phyloP scores from a whole-genome alignment of 2,329 filamentous ascomycete genomes.

The Fusarium liriodendri region DNA sequence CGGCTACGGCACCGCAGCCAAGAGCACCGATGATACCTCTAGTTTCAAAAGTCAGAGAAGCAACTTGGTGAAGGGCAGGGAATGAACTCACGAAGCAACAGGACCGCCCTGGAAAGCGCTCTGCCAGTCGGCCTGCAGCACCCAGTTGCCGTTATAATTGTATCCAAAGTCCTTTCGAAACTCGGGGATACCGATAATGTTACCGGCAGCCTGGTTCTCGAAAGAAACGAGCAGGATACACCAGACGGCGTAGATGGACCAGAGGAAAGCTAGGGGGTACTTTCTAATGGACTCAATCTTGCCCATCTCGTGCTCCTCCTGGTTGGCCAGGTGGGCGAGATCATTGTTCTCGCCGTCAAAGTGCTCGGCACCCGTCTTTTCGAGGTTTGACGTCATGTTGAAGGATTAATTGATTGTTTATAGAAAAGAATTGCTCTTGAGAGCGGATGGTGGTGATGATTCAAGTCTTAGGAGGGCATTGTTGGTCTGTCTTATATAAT shows the following conservation, averaged over 20 bases:
- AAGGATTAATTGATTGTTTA: background rate
- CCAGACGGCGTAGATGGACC: conserved; percentile 55
- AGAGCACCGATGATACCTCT: conserved; percentile 46
- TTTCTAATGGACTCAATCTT: conserved; percentile 40
- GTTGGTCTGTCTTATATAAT: conserved; percentile 24
- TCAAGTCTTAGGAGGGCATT: background rate
- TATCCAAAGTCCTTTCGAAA: conserved; percentile 59
- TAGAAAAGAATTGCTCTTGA: background rate
- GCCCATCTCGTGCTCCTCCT: conserved; percentile 43
- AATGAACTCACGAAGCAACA: conserved; percentile 48
- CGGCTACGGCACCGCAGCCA: conserved; percentile 49
- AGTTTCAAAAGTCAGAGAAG: background rate
- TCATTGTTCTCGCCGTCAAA: conserved; percentile 17
- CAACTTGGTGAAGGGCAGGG: background rate
- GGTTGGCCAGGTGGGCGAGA: conserved; percentile 40
- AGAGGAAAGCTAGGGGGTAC: conserved; percentile 43
- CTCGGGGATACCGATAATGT: conserved; percentile 55
- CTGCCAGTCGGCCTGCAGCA: conserved; percentile 57
- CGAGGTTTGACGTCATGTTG: conserved; percentile 5
- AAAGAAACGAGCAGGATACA: conserved; percentile 53
- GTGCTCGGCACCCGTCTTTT: conserved; percentile 30
- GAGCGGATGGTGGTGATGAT: background rate
- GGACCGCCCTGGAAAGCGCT: conserved; percentile 56
- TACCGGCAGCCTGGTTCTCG: conserved; percentile 55
- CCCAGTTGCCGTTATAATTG: conserved; percentile 50